Base-by-base conservation (phyloP, 176 grass and related monocot genomes). In the Oryza longistaminata region DNA sequence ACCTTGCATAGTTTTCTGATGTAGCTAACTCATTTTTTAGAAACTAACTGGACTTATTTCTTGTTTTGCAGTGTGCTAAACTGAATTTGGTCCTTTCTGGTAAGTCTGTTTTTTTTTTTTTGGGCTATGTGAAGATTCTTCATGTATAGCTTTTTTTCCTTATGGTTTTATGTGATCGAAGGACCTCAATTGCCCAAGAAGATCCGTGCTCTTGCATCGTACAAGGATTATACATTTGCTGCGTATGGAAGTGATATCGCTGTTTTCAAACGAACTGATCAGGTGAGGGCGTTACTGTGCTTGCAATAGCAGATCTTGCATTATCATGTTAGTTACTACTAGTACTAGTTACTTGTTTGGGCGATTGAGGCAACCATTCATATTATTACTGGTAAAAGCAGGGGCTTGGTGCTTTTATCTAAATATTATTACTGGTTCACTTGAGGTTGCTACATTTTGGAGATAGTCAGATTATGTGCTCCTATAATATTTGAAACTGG, bases 101-200 rank as follows among this genome's bases (percentile, higher is more conserved):
- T 98, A 93, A 85, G 91, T 55, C 26, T 76, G 5, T 17, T 70
- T 25, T 33, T 73, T 55, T 55, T 27, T 27, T 73, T 37, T 26
- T 2, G 42, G 42, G 42, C 27, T 16, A 27, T 70, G 26, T 4
- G 12, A 13, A 13, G 26, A 10, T 52, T 77, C 11, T 48, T 81
- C 19, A 50, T 26, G 49, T 33, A 77, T 26, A 16, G 0, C 35
- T 15, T 35, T 35, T 35, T 72, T 71, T 24, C 46, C 19, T 48
- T 37, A 21, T 69, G 46, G n/a, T 46, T 70, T 39, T 43, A 26
- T 80, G 58, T 60, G 61, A 84, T 74, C 15, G 2, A 71, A 98
- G 96, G 96, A 78, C 96, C 96, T 81, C 96, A 95, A 89, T 65
- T 98, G 27, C 96, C 91, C 29, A 98, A 95, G 91, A 98, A 98